Evolutionary conservation across 2,329 filamentous ascomycete genomes (phyloP).

Genomic region (Neoascochyta sp.): DNA sequence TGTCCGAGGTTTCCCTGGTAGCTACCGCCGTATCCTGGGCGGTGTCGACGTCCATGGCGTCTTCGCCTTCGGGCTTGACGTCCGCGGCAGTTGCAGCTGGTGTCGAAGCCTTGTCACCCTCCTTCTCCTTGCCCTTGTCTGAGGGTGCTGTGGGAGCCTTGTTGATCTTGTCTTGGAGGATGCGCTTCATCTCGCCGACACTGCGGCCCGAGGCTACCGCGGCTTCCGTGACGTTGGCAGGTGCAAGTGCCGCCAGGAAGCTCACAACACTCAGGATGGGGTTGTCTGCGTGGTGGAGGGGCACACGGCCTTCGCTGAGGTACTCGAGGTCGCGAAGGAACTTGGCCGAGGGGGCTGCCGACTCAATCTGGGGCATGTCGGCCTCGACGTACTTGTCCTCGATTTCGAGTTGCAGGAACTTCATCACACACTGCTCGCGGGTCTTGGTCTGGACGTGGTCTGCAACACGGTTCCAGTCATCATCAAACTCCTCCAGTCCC

Average conservation of each 20-base stretch:
- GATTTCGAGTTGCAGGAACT: slow-evolving; percentile 94
- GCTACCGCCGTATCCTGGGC: slow-evolving; percentile 41
- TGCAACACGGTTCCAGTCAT: slow-evolving; percentile 91
- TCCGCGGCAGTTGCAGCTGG: slow-evolving; percentile 45
- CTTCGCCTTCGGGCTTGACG: slow-evolving; percentile 53
- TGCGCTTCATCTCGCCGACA: slow-evolving; percentile 78
- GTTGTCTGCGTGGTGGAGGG: slow-evolving; percentile 90
- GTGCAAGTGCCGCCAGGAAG: slow-evolving; percentile 86
- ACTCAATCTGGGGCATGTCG: slow-evolving; percentile 53
- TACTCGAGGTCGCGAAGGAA: slow-evolving; percentile 55
- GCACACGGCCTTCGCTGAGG: slow-evolving; percentile 70
- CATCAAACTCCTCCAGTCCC: slow-evolving; percentile 86
- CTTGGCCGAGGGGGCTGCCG: slow-evolving; percentile 45
- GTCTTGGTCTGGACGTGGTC: slow-evolving; percentile 90
- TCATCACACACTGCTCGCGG: slow-evolving; percentile 91
- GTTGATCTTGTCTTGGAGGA: slow-evolving; percentile 75
- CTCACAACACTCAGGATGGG: slow-evolving; percentile 94
- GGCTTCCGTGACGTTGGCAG: slow-evolving; percentile 84
- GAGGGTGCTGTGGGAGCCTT: slow-evolving; percentile 46
- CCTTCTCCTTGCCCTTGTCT: slow-evolving; percentile 58
- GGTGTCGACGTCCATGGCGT: slow-evolving; percentile 59
- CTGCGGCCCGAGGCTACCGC: slow-evolving; percentile 73
- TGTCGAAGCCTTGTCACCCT: slow-evolving; percentile 49
- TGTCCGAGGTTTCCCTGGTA: slow-evolving; percentile 12
- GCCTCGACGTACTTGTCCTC: slow-evolving; percentile 95